Base-by-base conservation (phyloP, 1,284 basidiomycete species). In the Moesziomyces parantarcticus region DNA sequence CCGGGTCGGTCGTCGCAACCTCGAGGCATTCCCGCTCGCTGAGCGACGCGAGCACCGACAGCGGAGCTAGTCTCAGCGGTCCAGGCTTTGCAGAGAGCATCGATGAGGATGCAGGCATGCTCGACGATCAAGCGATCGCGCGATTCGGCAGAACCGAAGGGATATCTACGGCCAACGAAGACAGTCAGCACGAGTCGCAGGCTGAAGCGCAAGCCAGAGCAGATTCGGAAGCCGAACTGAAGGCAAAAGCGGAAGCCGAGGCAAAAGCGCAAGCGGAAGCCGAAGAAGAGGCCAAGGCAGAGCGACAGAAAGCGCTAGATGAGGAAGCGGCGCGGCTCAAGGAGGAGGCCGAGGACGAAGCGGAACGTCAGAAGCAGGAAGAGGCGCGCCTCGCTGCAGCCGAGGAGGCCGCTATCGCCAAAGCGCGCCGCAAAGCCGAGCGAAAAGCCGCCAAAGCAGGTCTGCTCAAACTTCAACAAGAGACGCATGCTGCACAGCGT, bases 321-420 rank as follows among this genome's bases (percentile, higher is more conserved):
- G 66, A 40, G 0, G 70, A 73, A 49, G 57, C 60, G 18, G 47
- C 44, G 5, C 58, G 55, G 34, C 34, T 58, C 11, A 36, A 56
- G 21, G 20, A 40, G 16, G 75, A 69, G 39, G 73, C 71, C 20
- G 68, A 73, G 40, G 73, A 54, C 5, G 58, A 76, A 47, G 58
- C 69, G 1, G 46, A 52, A 26, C 46, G 54, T 5, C 66, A 65
- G 49, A 47, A 55, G 13, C 62, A 60, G 5, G 77, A 79, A 45
- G 77, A 75, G 48, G 66, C 64, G 26, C 40, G 67, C 2, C 42
- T 79, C 3, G 74, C 76, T 10, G 69, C 68, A 18, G 62, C 71
- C 41, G 74, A 79, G 43, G 77, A 79, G 53, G 74, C 76, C n/a
- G 71, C 74, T n/a, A 67, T 78, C 40, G 74, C 71, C 32, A 78